Evolutionary conservation across 805 yeast species (phyloP).

Genomic region (Lipomyces yamadae): DNA sequence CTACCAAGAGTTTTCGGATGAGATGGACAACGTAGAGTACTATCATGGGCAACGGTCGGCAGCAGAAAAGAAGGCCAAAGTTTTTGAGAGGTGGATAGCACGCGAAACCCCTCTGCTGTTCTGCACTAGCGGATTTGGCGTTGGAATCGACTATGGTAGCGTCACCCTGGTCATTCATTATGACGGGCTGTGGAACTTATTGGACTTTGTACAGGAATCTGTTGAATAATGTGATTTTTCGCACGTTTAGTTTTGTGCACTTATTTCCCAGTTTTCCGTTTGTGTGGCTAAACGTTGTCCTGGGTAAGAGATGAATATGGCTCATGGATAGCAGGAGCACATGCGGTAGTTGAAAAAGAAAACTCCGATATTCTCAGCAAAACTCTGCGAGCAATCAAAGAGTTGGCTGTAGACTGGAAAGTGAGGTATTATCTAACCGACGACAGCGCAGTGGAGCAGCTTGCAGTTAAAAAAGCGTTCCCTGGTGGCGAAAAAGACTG

Average conservation of each 20-base stretch:
- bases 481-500: neutral
- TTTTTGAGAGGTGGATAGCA: neutral
- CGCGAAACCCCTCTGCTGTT: neutral
- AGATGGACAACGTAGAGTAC: no score
- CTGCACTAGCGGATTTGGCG: neutral
- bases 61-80: no score
- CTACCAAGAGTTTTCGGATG: no score
- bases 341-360: neutral
- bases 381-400: no score
- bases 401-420: no score
- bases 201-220: neutral
- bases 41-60: no score
- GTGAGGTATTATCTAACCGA: no score
- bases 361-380: neutral
- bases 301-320: constrained; percentile 2
- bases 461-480: no score
- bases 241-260: no score
- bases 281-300: no score
- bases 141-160: neutral
- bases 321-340: neutral
- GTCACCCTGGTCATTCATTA: neutral
- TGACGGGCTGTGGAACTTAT: neutral
- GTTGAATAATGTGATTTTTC: neutral
- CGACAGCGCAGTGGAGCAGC: no score
- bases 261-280: no score